These are phyloP conservation scores for Westerdykella aurantiaca DNA, from an alignment of 2,329 filamentous ascomycete species.

Conservation along the genomic window DNA sequence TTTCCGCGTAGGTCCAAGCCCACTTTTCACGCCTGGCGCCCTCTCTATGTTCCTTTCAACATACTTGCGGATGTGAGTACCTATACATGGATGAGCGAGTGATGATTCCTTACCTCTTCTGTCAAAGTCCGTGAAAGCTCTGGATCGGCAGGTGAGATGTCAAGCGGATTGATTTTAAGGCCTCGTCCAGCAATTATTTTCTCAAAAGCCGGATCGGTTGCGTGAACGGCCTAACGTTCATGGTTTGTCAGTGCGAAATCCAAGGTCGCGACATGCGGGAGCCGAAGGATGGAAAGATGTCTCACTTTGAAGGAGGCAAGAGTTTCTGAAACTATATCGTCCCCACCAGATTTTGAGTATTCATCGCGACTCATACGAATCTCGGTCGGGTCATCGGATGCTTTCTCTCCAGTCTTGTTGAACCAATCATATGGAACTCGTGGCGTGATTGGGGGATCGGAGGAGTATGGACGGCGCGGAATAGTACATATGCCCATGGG, in stretches of 20 bases:
- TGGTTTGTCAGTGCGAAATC: too few relatives aligned
- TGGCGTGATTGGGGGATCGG: constrained; percentile 2
- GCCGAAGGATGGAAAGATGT: too few relatives aligned
- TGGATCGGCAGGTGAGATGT: background rate
- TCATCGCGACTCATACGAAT: constrained; percentile 7
- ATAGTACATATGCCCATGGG: too few relatives aligned
- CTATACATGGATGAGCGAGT: background rate
- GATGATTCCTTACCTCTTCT: background rate
- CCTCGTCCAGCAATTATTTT: background rate
- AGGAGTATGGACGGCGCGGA: constrained; percentile 2
- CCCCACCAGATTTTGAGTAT: constrained; percentile 11
- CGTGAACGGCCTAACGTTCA: background rate
- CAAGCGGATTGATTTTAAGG: background rate
- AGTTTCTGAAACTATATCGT: constrained; percentile 9
- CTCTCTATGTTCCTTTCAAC: background rate
- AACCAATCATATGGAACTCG: constrained; percentile 3
- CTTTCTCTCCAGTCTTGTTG: constrained; percentile 6
- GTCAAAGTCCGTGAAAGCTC: background rate
- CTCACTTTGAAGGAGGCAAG: too few relatives aligned
- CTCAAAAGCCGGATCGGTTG: background rate
- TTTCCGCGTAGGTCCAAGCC: background rate
- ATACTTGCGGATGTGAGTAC: background rate
- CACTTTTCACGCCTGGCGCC: background rate
- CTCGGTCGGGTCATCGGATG: constrained; percentile 3
- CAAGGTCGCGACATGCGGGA: too few relatives aligned